These are phyloP conservation scores for Ceratobasidium papillatum DNA, from an alignment of 1,284 basidiomycete species.

Conservation along the genomic window DNA sequence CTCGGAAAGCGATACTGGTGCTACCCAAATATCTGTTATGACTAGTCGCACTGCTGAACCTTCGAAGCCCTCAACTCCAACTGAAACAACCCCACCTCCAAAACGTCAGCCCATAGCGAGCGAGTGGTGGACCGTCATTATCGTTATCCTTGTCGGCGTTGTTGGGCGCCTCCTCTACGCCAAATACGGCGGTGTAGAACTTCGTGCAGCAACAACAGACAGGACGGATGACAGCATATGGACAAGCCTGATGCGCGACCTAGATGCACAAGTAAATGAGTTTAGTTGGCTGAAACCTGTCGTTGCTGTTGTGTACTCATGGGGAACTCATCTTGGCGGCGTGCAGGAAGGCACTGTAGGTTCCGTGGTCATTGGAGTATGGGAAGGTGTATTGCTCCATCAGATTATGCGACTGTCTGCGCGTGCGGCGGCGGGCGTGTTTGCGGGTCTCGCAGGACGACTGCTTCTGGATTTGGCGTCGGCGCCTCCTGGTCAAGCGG, in stretches of 20 bases:
- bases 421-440: slow-evolving; percentile 36
- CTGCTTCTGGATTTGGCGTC: slow-evolving; percentile 25
- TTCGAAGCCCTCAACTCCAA: slow-evolving; percentile 13
- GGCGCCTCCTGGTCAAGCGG: slow-evolving; percentile 23
- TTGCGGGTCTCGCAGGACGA: slow-evolving; percentile 30
- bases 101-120: slow-evolving; percentile 30
- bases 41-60: slow-evolving; percentile 15
- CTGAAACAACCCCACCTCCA: not conserved
- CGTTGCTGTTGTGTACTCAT: slow-evolving; percentile 16
- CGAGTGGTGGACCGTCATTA: slow-evolving; percentile 35
- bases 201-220: not conserved
- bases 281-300: slow-evolving; percentile 26
- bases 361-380: slow-evolving; percentile 31
- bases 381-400: slow-evolving; percentile 35
- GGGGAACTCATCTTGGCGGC: not conserved
- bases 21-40: not conserved
- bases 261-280: slow-evolving; percentile 38
- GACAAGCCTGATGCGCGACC: slow-evolving; percentile 18
- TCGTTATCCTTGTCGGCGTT: slow-evolving; percentile 15
- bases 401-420: slow-evolving; percentile 32
- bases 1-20: slow-evolving; percentile 23
- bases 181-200: slow-evolving; percentile 20
- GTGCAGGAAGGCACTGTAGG: slow-evolving; percentile 32
- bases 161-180: slow-evolving; percentile 29
- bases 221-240: slow-evolving; percentile 9